phyloP scores from a whole-genome alignment of 371 early-diverging fungal genomes.

The Mortierella sp. region DNA sequence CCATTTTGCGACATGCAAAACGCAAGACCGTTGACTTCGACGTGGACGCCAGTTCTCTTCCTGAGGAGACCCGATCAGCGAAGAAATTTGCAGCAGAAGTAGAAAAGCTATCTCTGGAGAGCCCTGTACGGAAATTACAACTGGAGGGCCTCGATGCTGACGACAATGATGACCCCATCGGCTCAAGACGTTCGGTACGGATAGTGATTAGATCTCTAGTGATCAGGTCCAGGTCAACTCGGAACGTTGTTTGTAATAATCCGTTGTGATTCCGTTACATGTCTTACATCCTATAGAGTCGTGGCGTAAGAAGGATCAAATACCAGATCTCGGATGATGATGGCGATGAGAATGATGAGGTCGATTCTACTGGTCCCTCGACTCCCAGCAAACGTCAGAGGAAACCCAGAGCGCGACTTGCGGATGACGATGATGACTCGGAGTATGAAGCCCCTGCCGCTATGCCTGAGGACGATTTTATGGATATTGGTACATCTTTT shows the following conservation, averaged over 20 bases:
- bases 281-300: constrained; percentile 41
- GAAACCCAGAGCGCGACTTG: constrained; percentile 23
- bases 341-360: constrained; percentile 39
- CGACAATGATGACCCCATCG: constrained; percentile 16
- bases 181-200: constrained; percentile 43
- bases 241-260: too few relatives aligned
- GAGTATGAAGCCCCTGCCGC: constrained; percentile 52
- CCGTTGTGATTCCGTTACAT: too few relatives aligned
- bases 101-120: constrained; percentile 27
- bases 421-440: constrained; percentile 56
- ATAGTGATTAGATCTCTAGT: too few relatives aligned
- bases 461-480: constrained; percentile 48
- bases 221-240: too few relatives aligned
- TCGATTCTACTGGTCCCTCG: not conserved
- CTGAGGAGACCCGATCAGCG: constrained; percentile 28
- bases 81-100: constrained; percentile 53
- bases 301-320: constrained; percentile 40
- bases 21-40: constrained; percentile 38
- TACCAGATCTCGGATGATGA: constrained; percentile 56
- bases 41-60: not conserved
- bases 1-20: constrained; percentile 9
- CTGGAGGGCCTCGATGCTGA: constrained; percentile 16
- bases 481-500: constrained; percentile 37
- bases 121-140: constrained; percentile 21
- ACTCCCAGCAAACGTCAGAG: constrained; percentile 30